Conservation (phyloP, 140 eudicot species). For the Cichorium intybus region DNA sequence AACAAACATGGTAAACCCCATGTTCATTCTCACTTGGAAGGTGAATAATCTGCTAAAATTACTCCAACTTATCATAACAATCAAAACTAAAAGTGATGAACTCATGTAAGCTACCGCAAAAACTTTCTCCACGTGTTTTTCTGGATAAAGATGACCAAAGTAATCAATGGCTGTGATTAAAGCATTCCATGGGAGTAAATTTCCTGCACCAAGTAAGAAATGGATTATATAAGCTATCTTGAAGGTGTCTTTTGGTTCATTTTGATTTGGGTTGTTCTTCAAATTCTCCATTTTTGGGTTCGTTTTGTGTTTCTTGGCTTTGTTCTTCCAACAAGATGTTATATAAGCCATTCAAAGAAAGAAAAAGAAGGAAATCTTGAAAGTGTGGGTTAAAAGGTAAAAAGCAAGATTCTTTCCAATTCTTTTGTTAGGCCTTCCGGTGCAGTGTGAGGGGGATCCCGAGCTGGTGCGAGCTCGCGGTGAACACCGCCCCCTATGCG, state of each 20-base stretch:
- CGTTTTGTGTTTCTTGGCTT: conserved; percentile 9
- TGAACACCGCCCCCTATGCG: too few relatives aligned
- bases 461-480: too few relatives aligned
- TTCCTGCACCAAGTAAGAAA: conserved; percentile 92
- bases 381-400: conserved; percentile 15
- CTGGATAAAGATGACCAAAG: conserved; percentile 69
- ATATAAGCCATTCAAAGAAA: conserved; percentile 20
- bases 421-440: too few relatives aligned
- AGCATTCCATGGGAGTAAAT: conserved; percentile 91
- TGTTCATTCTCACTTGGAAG: conserved; percentile 66
- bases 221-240: conserved; percentile 66
- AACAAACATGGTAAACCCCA: conserved; percentile 70
- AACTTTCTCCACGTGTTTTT: conserved; percentile 66
- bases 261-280: conserved; percentile 31
- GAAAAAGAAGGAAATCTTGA: not conserved
- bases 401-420: conserved; percentile 36
- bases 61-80: conserved; percentile 41
- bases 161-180: conserved; percentile 84
- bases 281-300: conserved; percentile 38
- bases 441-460: too few relatives aligned
- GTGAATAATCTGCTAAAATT: conserved; percentile 34
- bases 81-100: conserved; percentile 50
- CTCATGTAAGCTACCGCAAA: conserved; percentile 84
- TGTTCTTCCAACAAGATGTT: conserved; percentile 3
- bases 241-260: conserved; percentile 56